Conservation (phyloP, 2,329 filamentous ascomycete species). For the Ascochyta pisi region DNA sequence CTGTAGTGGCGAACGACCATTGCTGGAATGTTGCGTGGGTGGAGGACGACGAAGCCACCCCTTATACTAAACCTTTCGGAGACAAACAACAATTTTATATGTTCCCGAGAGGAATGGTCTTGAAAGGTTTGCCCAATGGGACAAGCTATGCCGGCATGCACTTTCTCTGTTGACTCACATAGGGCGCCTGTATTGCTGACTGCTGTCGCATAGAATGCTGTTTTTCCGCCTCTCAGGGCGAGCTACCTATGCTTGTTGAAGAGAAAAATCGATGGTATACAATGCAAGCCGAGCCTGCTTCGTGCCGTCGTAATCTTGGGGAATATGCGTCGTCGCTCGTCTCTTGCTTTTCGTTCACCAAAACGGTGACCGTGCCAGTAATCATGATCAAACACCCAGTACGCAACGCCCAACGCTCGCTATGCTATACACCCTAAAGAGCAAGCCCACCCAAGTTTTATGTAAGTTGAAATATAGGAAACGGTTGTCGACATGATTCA, state of each 20-base stretch:
- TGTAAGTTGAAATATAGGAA: conserved; percentile 20
- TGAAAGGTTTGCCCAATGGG: background rate
- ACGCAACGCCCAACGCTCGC: conserved; percentile 45
- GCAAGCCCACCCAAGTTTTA: conserved; percentile 26
- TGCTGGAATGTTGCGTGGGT: background rate
- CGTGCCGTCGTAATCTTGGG: conserved; percentile 37
- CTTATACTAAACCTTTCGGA: conserved; percentile 8
- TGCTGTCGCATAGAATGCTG: conserved; percentile 6
- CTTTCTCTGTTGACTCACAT: background rate
- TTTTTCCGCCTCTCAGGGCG: conserved; percentile 20
- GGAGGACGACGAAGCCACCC: background rate
- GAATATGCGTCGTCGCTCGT: conserved; percentile 42
- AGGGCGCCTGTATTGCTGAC: conserved; percentile 1
- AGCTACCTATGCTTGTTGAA: conserved; percentile 19
- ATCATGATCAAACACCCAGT: conserved; percentile 30
- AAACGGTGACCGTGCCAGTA: conserved; percentile 21
- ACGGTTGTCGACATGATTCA: conserved; percentile 14
- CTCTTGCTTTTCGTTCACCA: conserved; percentile 38
- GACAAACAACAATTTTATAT: background rate
- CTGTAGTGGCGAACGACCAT: background rate
- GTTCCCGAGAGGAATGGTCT: conserved; percentile 7
- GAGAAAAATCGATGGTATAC: conserved; percentile 23
- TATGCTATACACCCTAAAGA: conserved; percentile 44
- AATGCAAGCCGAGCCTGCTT: conserved; percentile 20
- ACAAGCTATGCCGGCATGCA: background rate